A percentile compares a stretch with the other conserved stretches of the same genome.
These are phyloP conservation scores for Chlamydomonas reinhardtii DNA, from an alignment of 163 green algal genomes.

Conservation along the genomic window DNA sequence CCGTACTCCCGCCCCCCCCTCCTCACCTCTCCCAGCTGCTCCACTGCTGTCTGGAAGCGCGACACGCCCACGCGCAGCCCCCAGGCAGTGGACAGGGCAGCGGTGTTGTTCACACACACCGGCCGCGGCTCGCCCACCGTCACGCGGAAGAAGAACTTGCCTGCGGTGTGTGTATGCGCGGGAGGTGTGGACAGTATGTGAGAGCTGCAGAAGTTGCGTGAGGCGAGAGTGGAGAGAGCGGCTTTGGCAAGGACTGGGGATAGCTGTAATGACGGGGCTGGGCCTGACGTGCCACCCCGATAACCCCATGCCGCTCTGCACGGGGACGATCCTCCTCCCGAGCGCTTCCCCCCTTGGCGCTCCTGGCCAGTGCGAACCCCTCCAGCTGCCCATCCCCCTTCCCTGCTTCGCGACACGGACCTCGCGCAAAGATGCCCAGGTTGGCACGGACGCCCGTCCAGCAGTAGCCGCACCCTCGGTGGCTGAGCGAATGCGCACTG, in stretches of 20 bases:
- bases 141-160: constrained; percentile 52
- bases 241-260: too few species aligned
- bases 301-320: too few species aligned
- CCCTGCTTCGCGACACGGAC: background rate
- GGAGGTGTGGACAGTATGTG: background rate
- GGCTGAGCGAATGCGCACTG: constrained; percentile 10
- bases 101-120: constrained; percentile 28
- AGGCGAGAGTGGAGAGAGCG: too few species aligned
- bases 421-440: constrained; percentile 49
- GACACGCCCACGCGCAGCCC: constrained; percentile 44
- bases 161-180: too few species aligned
- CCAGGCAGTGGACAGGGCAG: constrained; percentile 18
- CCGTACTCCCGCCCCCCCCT: too few species aligned
- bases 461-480: constrained; percentile 56
- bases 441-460: constrained; percentile 57
- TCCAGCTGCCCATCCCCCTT: too few species aligned
- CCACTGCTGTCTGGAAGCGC: constrained; percentile 30
- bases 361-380: too few species aligned
- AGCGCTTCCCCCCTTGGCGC: too few species aligned
- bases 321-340: too few species aligned
- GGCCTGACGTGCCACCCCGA: too few species aligned
- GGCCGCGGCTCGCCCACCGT: constrained; percentile 27
- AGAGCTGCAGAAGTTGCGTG: background rate
- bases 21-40: constrained; percentile 49
- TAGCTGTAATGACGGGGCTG: too few species aligned